phyloP scores from a whole-genome alignment of 345 rosid genomes.

The Lenwebbia sp. region DNA sequence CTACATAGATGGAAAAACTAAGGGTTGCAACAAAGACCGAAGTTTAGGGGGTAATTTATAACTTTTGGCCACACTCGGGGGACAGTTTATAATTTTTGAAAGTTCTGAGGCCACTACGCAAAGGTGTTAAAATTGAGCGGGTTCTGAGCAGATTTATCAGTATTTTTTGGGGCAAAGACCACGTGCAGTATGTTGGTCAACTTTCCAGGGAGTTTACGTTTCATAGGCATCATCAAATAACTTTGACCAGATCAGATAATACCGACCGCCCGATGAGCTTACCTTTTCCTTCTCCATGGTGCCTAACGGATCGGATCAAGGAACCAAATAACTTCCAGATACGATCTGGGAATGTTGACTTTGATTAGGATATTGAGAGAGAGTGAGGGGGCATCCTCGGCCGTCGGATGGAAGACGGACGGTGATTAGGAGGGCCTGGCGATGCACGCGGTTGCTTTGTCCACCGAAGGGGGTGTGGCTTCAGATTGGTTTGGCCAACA shows the following conservation, averaged over 20 bases:
- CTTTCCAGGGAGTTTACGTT: background rate
- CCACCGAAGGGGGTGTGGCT: background rate
- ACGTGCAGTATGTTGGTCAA: background rate
- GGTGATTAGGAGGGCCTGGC: background rate
- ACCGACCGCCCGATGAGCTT: background rate
- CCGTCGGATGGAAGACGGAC: background rate
- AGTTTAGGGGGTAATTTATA: background rate
- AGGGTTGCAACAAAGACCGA: background rate
- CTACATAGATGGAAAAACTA: background rate
- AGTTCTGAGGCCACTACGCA: background rate
- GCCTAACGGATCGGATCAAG: background rate
- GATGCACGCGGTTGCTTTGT: background rate
- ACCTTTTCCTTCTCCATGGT: background rate
- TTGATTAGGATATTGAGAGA: background rate
- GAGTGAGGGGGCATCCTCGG: background rate
- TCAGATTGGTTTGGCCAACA: background rate
- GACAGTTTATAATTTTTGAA: background rate
- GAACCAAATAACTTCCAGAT: background rate
- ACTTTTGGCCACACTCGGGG: background rate
- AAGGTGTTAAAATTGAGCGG: background rate
- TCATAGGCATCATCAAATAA: background rate
- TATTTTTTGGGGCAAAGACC: background rate
- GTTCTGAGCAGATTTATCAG: background rate
- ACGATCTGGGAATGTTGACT: background rate
- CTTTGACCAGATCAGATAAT: background rate